Percentiles rank a stretch among this genome's conserved stretches.
phyloP scores from a whole-genome alignment of 768 basidiomycete genomes.

The Strobilomyces dryophilus region DNA sequence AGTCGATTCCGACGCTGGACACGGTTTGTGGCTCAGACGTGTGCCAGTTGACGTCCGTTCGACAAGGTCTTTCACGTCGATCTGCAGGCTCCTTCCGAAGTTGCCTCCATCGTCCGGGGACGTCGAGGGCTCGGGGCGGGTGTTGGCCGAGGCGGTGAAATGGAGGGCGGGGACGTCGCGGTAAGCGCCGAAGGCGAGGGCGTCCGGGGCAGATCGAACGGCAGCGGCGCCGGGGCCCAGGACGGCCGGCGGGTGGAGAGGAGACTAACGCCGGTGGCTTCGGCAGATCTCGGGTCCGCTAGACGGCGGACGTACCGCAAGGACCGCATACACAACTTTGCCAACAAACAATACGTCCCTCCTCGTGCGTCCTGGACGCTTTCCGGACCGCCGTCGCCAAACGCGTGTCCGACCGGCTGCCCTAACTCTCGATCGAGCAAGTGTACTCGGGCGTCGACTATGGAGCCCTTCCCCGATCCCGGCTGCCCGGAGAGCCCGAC shows the following conservation, averaged over 20 bases:
- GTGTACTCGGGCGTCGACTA: slow-evolving; percentile 84
- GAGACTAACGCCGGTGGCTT: slow-evolving; percentile 17
- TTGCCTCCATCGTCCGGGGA: slow-evolving; percentile 55
- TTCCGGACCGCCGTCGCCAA: slow-evolving; percentile 82
- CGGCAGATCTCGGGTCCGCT: no score
- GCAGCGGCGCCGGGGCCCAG: slow-evolving; percentile 31
- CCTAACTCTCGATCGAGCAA: slow-evolving; percentile 64
- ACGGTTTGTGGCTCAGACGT: slow-evolving; percentile 79
- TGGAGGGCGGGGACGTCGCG: slow-evolving; percentile 28
- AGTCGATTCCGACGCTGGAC: slow-evolving; percentile 88
- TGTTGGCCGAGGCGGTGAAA: slow-evolving; percentile 7
- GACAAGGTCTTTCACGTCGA: slow-evolving; percentile 75
- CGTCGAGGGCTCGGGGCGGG: slow-evolving; percentile 19
- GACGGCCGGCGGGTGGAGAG: slow-evolving; percentile 32
- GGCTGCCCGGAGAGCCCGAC: slow-evolving; percentile 78
- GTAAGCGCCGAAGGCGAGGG: slow-evolving; percentile 23
- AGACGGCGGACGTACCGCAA: no score
- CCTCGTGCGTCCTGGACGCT: slow-evolving; percentile 65
- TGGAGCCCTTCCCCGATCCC: slow-evolving; percentile 88
- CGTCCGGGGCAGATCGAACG: slow-evolving; percentile 25
- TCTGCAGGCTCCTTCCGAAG: slow-evolving; percentile 57
- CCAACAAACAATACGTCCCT: no score
- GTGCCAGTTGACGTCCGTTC: slow-evolving; percentile 98
- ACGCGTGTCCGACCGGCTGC: slow-evolving; percentile 60
- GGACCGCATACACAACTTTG: no score